Evolutionary conservation across 345 rosid genomes (phyloP), one percentile per base, ranked within the genome.

Genomic region (Aegle marmelos): DNA sequence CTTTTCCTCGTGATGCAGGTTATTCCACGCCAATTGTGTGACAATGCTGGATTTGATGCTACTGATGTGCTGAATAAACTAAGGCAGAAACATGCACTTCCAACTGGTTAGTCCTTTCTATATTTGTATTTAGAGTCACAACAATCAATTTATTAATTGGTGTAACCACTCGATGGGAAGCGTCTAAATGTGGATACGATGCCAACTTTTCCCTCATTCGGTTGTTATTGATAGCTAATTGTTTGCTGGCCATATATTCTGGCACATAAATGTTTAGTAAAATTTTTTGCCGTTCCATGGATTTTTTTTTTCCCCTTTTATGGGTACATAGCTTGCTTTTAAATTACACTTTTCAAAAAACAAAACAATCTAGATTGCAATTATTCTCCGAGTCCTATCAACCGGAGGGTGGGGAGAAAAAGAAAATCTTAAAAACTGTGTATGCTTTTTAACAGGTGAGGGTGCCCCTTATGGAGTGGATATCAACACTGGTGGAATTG

Each of bases 41-140:
- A 94, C 85, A 97, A 97, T 89, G 99, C 99, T 79, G 99, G 98
- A 77, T 97, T 93, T 87, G 99, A 97, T 85, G 98, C 99, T 53
- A 97, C 98, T 85, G 99, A 97, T 85, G 94, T 97, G 71, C 85
- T 97, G 85, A 97, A 94, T 87, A 97, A 97, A 89, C 82, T 94
- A 71, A 90, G 99, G 79, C 98, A 94, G 87, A 97, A 97, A 72
- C 99, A 97, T 84, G 95, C 96, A 27, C 93, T 89, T 80, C 92
- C 91, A 75, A 91, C 94, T 58, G 98, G 99, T 97, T 78, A 72
- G 87, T 57, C 27, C 71, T 66, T 75, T 28, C 68, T 80, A 34
- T 16, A 6, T 50, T 33, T 64, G 31, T 31, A 31, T 64, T 33
- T 75, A 58, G 13, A 33, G 28, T 34, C 37, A 33, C 9, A 11